phyloP scores from a whole-genome alignment of 805 yeast genomes.

The Lipomyces chichibuensis region DNA sequence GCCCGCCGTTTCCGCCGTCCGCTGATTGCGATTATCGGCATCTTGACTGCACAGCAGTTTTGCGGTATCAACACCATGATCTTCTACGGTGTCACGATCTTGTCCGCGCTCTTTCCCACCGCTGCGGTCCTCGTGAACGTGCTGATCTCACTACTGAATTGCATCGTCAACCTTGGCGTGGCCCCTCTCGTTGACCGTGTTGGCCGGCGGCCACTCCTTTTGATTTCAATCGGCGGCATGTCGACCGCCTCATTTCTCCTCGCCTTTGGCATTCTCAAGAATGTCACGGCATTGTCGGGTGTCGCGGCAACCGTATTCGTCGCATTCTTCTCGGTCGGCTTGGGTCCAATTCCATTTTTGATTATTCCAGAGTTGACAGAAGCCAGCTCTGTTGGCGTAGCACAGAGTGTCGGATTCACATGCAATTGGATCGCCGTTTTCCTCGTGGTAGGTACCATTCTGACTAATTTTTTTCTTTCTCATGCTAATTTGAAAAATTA shows the following conservation, averaged over 20 bases:
- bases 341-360: conserved; percentile 95
- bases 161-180: conserved; percentile 69
- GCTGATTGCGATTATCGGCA: conserved; percentile 65
- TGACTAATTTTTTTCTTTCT: background rate
- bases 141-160: conserved; percentile 72
- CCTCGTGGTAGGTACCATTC: conserved; percentile 46
- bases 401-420: conserved; percentile 91
- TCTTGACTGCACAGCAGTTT: conserved; percentile 84
- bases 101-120: conserved; percentile 71
- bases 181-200: conserved; percentile 73
- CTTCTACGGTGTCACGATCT: conserved; percentile 87
- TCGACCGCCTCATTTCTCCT: conserved; percentile 64
- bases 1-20: conserved; percentile 59
- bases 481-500: conserved; percentile 22
- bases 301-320: conserved; percentile 72
- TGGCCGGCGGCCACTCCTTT: conserved; percentile 75
- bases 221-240: conserved; percentile 71
- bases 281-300: conserved; percentile 56
- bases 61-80: conserved; percentile 92
- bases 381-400: conserved; percentile 72
- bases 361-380: conserved; percentile 89
- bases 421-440: conserved; percentile 93
- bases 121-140: conserved; percentile 74
- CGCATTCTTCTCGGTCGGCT: conserved; percentile 83
- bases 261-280: conserved; percentile 63